These are phyloP conservation scores for Suillus ampliporus DNA, from an alignment of 768 basidiomycete species.

Conservation along the genomic window DNA sequence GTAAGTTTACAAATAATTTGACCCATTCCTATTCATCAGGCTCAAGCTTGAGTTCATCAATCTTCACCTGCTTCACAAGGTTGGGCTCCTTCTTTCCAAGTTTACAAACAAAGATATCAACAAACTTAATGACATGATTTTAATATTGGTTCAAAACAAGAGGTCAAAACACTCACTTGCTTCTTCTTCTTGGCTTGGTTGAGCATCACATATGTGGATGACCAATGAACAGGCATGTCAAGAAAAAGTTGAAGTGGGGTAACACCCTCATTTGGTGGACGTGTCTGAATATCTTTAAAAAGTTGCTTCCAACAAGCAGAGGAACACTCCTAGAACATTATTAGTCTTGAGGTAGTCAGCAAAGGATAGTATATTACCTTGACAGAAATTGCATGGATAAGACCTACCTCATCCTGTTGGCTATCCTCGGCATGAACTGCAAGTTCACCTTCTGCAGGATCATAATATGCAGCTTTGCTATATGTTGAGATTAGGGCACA, in stretches of 20 bases:
- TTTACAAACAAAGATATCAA: conserved; percentile 30
- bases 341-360: too few species aligned
- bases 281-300: too few species aligned
- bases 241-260: too few species aligned
- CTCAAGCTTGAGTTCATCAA: conserved; percentile 24
- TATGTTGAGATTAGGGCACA: conserved; percentile 36
- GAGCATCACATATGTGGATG: conserved; percentile 30
- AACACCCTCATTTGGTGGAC: too few species aligned
- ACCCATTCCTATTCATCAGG: conserved; percentile 31
- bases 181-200: conserved; percentile 24
- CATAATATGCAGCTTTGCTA: conserved; percentile 32
- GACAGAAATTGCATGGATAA: conserved; percentile 27
- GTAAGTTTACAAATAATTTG: conserved; percentile 21
- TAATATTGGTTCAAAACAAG: too few species aligned
- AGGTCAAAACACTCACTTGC: conserved; percentile 21
- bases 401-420: conserved; percentile 30
- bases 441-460: too few species aligned
- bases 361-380: conserved; percentile 41
- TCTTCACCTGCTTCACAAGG: conserved; percentile 17
- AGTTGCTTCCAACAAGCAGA: too few species aligned
- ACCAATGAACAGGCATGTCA: too few species aligned
- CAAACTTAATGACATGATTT: too few species aligned
- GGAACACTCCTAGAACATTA: too few species aligned
- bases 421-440: too few species aligned
- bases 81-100: conserved; percentile 25